These are phyloP conservation scores for Lactarius sp. DNA, from an alignment of 768 basidiomycete genomes.

Conservation along the genomic window DNA sequence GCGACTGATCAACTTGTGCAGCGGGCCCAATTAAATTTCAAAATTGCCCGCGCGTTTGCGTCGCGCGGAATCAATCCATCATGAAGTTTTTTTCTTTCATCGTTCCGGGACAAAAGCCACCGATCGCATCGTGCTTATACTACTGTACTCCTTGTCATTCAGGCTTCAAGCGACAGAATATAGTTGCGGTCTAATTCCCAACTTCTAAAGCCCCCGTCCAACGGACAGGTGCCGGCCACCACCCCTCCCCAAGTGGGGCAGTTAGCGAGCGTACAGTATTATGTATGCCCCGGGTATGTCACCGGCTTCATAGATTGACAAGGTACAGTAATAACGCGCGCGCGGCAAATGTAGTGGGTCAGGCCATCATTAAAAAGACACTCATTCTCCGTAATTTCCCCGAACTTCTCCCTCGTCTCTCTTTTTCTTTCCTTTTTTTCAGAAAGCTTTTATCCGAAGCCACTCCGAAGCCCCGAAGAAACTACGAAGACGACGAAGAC, in stretches of 20 bases:
- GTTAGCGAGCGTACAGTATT: too few species aligned
- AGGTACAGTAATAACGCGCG: too few species aligned
- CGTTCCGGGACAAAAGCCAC: neutral
- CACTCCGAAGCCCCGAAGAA: conserved; percentile 1
- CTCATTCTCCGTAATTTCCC: conserved; percentile 4
- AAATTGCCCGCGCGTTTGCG: neutral
- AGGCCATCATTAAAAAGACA: too few species aligned
- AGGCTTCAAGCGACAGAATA: neutral
- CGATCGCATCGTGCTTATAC: neutral
- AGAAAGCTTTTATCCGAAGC: neutral
- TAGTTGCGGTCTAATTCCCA: too few species aligned
- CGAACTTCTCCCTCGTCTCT: conserved; percentile 6
- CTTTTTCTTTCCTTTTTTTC: neutral
- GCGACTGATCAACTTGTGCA: neutral
- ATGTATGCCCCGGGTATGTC: too few species aligned
- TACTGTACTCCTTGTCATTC: too few species aligned
- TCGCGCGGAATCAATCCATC: neutral
- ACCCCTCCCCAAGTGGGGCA: too few species aligned
- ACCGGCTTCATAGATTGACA: too few species aligned
- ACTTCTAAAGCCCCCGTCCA: too few species aligned
- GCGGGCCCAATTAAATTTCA: neutral
- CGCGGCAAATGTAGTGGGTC: neutral
- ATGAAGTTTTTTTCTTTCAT: neutral
- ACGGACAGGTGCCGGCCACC: too few species aligned
- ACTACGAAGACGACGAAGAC: neutral